phyloP scores from a whole-genome alignment of 495 filamentous ascomycete species.

The Articulospora tetracladia region DNA sequence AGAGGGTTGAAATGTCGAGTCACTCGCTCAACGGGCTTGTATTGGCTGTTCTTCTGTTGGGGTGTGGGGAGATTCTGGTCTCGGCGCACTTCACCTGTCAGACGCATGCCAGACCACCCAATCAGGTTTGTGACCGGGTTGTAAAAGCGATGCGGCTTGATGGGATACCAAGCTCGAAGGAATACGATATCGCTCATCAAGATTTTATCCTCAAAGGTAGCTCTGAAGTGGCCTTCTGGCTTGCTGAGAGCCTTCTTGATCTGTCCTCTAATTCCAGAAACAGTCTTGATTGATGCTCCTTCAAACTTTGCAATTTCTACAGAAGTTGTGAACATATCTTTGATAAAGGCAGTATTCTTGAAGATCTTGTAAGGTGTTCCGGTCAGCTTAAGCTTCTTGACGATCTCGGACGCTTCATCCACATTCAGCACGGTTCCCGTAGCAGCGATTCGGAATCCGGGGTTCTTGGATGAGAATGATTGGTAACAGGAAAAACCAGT shows the following conservation, averaged over 20 bases:
- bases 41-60: constrained; percentile 70
- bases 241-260: constrained; percentile 91
- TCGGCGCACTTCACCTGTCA: constrained; percentile 89
- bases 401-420: constrained; percentile 91
- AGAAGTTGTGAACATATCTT: constrained; percentile 91
- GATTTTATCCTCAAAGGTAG: constrained; percentile 97
- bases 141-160: constrained; percentile 92
- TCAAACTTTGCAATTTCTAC: constrained; percentile 98
- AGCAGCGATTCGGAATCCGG: constrained; percentile 90
- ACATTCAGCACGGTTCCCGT: constrained; percentile 91
- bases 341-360: constrained; percentile 98
- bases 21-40: constrained; percentile 75
- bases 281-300: constrained; percentile 89
- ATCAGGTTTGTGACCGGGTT: constrained; percentile 94
- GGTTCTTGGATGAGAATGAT: constrained; percentile 80
- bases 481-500: constrained; percentile 94
- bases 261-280: constrained; percentile 91
- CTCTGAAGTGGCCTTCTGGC: constrained; percentile 91
- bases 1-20: constrained; percentile 92
- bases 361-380: constrained; percentile 95
- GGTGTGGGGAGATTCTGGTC: constrained; percentile 75
- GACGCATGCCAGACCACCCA: constrained; percentile 82
- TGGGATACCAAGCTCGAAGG: constrained; percentile 91
- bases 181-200: constrained; percentile 96
- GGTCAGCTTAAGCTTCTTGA: constrained; percentile 97